Evolutionary conservation across 257 asterid species (phyloP), one percentile per base, ranked within the genome.

Genomic region (Thymus quinquecostatus): DNA sequence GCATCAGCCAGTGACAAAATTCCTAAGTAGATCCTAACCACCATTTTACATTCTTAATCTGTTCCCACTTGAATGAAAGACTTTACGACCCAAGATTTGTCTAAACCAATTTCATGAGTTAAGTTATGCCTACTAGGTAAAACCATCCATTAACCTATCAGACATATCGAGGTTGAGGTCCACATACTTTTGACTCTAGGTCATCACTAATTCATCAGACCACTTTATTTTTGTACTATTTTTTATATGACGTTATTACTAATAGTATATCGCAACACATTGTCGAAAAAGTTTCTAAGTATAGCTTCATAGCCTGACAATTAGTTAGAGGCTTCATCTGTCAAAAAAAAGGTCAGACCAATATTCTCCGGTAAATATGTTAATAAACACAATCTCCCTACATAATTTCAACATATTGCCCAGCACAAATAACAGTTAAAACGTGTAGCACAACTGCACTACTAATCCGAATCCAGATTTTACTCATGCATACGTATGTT

Each of bases 21-120:
- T 12, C 21, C 45, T 30, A 41, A 12, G 53, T 57, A 54, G 4
- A 54, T 53, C 29, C 6, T 21, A 9, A 28, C 21, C 56, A 28
- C 6, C 48, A 58, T 10, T 43, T 5, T 51, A 14, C 29, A 14
- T n/a, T 14, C 10, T n/a, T 14, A 14, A 51, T 51, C 32, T 51
- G 29, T 14, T 51, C 57, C 9, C 57, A 51, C 57, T 51, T n/a
- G 57, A 14, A n/a, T 14, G 57, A 51, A 14, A 51, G 30, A 14
- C 57, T 40, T 50, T 64, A 41, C 32, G 58, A 2, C 14, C 14
- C 21, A 65, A 9, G 2, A 44, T 27, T 71, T 36, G 14, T 38
- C 56, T 40, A 27, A 49, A 10, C 55, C 41, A 44, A 61, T 71
- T 61, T 36, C 69, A 71, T 33, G 48, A 57, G 28, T 44, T 60